Percentiles rank a stretch among this genome's conserved stretches.
Conservation (phyloP, 169 alveolate genomes). For the Eimeria sp. region DNA sequence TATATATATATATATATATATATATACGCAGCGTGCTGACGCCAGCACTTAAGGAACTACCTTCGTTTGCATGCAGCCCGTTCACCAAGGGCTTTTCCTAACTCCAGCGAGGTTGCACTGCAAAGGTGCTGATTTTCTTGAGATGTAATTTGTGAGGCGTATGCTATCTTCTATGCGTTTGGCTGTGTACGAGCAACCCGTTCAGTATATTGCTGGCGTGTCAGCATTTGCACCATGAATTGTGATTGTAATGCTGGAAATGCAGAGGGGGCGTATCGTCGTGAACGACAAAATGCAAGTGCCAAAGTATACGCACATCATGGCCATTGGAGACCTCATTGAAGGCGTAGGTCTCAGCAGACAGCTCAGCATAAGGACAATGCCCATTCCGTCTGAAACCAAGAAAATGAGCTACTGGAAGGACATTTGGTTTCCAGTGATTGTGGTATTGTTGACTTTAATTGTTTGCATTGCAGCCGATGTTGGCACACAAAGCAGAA, state of each 20-base stretch:
- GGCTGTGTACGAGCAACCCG: background rate
- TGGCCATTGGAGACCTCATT: slow-evolving; percentile 99
- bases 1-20: too few relatives aligned
- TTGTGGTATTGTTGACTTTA: background rate
- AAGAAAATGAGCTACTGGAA: background rate
- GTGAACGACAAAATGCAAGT: slow-evolving; percentile 89
- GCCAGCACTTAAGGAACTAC: too few relatives aligned
- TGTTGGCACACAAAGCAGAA: slow-evolving; percentile 99
- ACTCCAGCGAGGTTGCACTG: background rate
- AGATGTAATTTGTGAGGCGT: background rate
- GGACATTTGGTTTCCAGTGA: background rate
- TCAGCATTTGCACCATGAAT: too few relatives aligned
- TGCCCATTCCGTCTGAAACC: background rate
- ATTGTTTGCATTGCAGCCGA: slow-evolving; percentile 89
- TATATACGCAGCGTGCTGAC: too few relatives aligned
- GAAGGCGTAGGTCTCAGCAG: slow-evolving; percentile 87
- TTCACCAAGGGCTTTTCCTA: background rate
- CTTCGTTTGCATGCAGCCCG: background rate
- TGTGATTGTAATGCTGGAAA: background rate
- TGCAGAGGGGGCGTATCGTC: slow-evolving; percentile 81
- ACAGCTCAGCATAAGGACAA: background rate
- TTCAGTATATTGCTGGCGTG: too few relatives aligned
- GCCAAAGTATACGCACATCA: slow-evolving; percentile 91
- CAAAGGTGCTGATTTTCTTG: background rate
- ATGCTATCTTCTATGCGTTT: background rate